Evolutionary conservation across 139 green algal genomes (phyloP).

Genomic region (Tetradesmus obliquus): DNA sequence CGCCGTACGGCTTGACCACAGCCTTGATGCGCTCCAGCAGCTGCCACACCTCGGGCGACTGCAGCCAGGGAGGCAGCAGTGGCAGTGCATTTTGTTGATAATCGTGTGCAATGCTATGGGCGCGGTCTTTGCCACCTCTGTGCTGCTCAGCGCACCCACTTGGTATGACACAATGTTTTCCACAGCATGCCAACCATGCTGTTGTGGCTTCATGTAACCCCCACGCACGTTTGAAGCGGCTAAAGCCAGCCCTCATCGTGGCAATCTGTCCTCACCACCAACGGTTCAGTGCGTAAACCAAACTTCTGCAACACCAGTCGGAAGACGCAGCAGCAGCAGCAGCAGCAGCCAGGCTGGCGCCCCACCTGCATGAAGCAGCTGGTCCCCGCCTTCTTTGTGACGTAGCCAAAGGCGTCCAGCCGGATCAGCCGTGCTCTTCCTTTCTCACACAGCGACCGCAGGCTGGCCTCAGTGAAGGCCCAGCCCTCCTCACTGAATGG

Average conservation of each 20-base stretch:
- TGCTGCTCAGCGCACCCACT: no score
- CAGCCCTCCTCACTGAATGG: slow-evolving; percentile 52
- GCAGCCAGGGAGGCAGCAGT: background rate
- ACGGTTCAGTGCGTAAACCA: no score
- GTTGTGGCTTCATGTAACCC: no score
- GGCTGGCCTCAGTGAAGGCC: slow-evolving; percentile 50
- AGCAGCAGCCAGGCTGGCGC: background rate
- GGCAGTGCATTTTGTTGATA: background rate
- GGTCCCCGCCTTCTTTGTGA: slow-evolving; percentile 61
- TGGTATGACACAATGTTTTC: no score
- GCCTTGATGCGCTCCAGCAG: slow-evolving; percentile 51
- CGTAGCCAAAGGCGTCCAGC: slow-evolving; percentile 67
- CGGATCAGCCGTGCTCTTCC: slow-evolving; percentile 52
- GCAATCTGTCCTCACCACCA: no score
- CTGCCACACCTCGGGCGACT: slow-evolving; percentile 63
- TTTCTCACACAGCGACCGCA: slow-evolving; percentile 47
- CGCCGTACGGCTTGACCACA: slow-evolving; percentile 48
- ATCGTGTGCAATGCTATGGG: background rate
- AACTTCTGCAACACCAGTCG: background rate
- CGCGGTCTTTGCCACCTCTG: no score
- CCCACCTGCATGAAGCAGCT: slow-evolving; percentile 63
- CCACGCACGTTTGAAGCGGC: no score
- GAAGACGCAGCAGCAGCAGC: background rate
- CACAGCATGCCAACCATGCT: no score
- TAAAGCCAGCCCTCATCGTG: no score